phyloP scores from a whole-genome alignment of 106 monocot genomes.

The Dendrobium officinale region DNA sequence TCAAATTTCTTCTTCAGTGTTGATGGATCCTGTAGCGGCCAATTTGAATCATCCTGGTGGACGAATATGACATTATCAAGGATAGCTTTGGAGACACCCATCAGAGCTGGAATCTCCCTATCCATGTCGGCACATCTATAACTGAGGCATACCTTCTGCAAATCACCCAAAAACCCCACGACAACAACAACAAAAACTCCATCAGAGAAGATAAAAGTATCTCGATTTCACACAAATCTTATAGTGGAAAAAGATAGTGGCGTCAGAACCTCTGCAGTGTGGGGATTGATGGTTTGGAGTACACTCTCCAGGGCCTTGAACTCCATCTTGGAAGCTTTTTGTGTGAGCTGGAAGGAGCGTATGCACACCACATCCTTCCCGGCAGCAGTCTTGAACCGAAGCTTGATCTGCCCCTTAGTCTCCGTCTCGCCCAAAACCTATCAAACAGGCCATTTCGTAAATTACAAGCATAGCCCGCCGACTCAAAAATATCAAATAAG shows the following conservation, averaged over 20 bases:
- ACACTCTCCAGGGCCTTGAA: slow-evolving; percentile 99
- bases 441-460: background rate
- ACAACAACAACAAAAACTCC: background rate
- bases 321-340: slow-evolving; percentile 99
- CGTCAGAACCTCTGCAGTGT: slow-evolving; percentile 68
- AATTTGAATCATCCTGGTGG: slow-evolving; percentile 99
- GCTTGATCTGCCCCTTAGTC: slow-evolving; percentile 96
- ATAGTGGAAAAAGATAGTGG: background rate
- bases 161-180: background rate
- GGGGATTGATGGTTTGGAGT: slow-evolving; percentile 96
- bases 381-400: slow-evolving; percentile 94
- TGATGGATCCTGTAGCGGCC: slow-evolving; percentile 94
- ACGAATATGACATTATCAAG: slow-evolving; percentile 98
- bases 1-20: slow-evolving; percentile 99
- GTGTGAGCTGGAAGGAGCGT: slow-evolving; percentile 94
- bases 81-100: slow-evolving; percentile 96
- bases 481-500: background rate
- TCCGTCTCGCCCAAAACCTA: slow-evolving; percentile 73
- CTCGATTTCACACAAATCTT: background rate
- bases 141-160: slow-evolving; percentile 97
- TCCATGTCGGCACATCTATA: slow-evolving; percentile 99
- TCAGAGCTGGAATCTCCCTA: slow-evolving; percentile 87
- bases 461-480: background rate
- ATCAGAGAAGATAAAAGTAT: background rate
- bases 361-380: slow-evolving; percentile 98